phyloP scores from a whole-genome alignment of 1,284 basidiomycete genomes.

The Ganoderma multipileum region DNA sequence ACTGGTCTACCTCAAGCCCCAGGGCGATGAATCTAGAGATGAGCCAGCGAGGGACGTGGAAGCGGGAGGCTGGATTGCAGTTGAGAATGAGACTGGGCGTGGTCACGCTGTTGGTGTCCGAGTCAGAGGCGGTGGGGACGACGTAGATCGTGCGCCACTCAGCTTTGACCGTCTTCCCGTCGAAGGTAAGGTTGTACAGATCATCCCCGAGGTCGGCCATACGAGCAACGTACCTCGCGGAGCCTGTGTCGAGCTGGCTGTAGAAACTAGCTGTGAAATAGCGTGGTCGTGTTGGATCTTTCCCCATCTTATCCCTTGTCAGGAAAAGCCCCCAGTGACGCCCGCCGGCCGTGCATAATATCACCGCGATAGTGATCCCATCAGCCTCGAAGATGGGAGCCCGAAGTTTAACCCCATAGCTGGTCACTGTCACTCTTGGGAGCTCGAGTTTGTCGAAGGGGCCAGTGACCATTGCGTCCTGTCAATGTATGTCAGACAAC shows the following conservation, averaged over 20 bases:
- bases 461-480: not conserved
- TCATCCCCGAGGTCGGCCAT: not conserved
- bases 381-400: not conserved
- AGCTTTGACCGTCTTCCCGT: not conserved
- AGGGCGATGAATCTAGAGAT: not conserved
- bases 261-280: not conserved
- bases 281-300: not conserved
- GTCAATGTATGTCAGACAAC: not conserved
- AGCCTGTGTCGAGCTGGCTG: not conserved
- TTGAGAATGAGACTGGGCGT: not conserved
- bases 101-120: not conserved
- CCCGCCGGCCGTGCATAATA: not conserved
- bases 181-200: constrained; percentile 2
- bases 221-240: not conserved
- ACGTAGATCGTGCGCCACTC: constrained; percentile 7
- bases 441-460: not conserved
- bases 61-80: not conserved
- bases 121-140: not conserved
- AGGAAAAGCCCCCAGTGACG: not conserved
- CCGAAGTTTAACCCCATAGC: not conserved
- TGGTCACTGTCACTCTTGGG: not conserved
- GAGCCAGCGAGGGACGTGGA: not conserved
- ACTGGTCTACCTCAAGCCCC: not conserved
- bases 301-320: not conserved
- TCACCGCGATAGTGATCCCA: not conserved